Evolutionary conservation across 352 stramenopile species (phyloP).

Genomic region (Phytophthora colocasiae): DNA sequence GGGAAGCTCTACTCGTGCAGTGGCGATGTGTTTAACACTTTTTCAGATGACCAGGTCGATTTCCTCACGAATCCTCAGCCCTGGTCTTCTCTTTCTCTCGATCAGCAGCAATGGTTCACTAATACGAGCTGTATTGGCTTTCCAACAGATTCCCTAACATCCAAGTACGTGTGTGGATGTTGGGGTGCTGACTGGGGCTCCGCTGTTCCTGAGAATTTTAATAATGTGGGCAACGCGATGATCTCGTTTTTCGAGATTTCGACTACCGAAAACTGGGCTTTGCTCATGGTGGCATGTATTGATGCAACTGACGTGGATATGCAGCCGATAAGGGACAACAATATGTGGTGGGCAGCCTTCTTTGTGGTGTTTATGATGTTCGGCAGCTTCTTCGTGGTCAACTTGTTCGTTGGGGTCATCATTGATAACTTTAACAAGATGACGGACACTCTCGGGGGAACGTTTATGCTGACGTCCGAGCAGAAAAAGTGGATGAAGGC

Average conservation of each 20-base stretch:
- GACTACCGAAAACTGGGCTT: conserved; percentile 91
- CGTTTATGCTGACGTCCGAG: conserved; percentile 84
- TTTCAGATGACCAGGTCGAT: conserved; percentile 45
- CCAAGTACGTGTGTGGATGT: conserved; percentile 71
- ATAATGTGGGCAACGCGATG: conserved; percentile 85
- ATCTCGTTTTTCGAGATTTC: conserved; percentile 93
- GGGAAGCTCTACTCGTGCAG: conserved; percentile 85
- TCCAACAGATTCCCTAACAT: conserved; percentile 60
- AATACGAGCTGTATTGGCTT: conserved; percentile 19
- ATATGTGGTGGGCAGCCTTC: conserved; percentile 78
- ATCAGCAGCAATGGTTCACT: conserved; percentile 62
- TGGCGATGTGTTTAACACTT: conserved; percentile 58
- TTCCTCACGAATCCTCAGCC: conserved; percentile 54
- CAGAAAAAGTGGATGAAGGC: conserved; percentile 91
- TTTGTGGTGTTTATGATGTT: conserved; percentile 93
- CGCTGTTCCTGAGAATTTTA: conserved; percentile 76
- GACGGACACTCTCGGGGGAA: conserved; percentile 70
- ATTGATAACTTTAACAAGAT: conserved; percentile 95
- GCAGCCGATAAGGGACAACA: conserved; percentile 90
- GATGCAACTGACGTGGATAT: conserved; percentile 89
- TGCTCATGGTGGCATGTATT: conserved; percentile 91
- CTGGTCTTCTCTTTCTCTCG: conserved; percentile 47
- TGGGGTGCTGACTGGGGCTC: conserved; percentile 52
- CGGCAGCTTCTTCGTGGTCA: conserved; percentile 93
- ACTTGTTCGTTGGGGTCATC: conserved; percentile 94